Conservation (phyloP, 2,329 filamentous ascomycete genomes). For the Sordariomycetes sp. region DNA sequence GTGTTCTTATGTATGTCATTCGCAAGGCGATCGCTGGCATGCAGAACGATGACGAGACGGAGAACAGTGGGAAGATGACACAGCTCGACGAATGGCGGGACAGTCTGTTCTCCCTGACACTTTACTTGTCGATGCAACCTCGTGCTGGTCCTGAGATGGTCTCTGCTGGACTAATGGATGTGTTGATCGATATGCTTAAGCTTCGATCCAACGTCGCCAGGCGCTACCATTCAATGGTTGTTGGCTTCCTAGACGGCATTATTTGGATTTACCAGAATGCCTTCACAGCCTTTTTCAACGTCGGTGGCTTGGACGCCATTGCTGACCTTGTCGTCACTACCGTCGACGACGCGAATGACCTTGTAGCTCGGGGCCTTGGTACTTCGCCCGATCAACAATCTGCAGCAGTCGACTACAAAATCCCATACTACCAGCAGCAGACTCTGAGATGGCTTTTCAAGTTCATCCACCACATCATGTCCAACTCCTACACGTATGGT, state of each 20-base stretch:
- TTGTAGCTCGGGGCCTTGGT: slow-evolving; percentile 59
- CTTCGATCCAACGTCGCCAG: slow-evolving; percentile 75
- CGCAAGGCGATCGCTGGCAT: slow-evolving; percentile 84
- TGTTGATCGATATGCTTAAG: slow-evolving; percentile 80
- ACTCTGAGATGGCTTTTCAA: slow-evolving; percentile 91
- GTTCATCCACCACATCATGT: slow-evolving; percentile 94
- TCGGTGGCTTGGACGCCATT: slow-evolving; percentile 80
- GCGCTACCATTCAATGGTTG: slow-evolving; percentile 71
- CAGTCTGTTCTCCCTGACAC: slow-evolving; percentile 77
- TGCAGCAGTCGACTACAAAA: slow-evolving; percentile 81
- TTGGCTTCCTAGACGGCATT: slow-evolving; percentile 82
- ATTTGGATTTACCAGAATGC: slow-evolving; percentile 80
- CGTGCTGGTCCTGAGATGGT: slow-evolving; percentile 78
- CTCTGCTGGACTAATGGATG: slow-evolving; percentile 78
- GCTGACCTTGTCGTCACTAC: slow-evolving; percentile 79
- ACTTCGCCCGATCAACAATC: slow-evolving; percentile 64
- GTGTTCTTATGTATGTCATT: slow-evolving; percentile 85
- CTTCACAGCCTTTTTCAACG: slow-evolving; percentile 72
- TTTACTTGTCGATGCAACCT: slow-evolving; percentile 66
- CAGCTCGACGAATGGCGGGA: slow-evolving; percentile 83
- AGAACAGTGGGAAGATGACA: slow-evolving; percentile 51
- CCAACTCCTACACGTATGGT: slow-evolving; percentile 55
- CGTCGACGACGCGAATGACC: slow-evolving; percentile 58
- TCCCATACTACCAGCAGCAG: slow-evolving; percentile 89
- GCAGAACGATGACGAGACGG: slow-evolving; percentile 41